Percentiles rank a stretch among this genome's conserved stretches.
phyloP scores from a whole-genome alignment of 306 rosid species.

The Sicyos baderoa region DNA sequence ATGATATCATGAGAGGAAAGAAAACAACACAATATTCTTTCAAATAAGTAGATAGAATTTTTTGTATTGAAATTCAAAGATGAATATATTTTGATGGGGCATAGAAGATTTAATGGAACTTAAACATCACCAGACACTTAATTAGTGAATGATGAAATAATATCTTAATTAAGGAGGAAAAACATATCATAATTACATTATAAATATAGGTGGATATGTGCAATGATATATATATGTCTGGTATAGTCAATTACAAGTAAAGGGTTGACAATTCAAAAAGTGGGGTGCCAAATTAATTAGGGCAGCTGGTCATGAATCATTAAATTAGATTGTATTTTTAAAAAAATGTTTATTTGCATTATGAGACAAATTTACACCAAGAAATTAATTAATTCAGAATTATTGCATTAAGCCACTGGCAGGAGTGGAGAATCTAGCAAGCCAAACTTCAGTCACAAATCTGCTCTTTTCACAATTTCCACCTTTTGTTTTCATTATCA shows the following conservation, averaged over 20 bases:
- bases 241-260: not conserved
- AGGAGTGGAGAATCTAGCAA: slow-evolving; percentile 12
- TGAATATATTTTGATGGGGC: slow-evolving; percentile 14
- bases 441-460: slow-evolving; percentile 11
- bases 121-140: not conserved
- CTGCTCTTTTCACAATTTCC: not conserved
- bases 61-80: not conserved
- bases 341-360: not conserved
- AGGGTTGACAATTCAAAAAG: slow-evolving; percentile 7
- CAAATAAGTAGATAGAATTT: not conserved
- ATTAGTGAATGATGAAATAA: not conserved
- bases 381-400: not conserved
- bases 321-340: not conserved
- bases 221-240: not conserved
- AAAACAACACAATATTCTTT: not conserved
- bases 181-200: not conserved
- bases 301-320: not conserved
- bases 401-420: slow-evolving; percentile 4
- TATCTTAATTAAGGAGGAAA: not conserved
- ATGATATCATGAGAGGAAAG: not conserved
- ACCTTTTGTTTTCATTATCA: slow-evolving; percentile 4
- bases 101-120: not conserved
- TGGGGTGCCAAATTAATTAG: not conserved
- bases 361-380: slow-evolving; percentile 11
- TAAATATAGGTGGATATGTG: not conserved